Base-by-base conservation (phyloP, 2,329 filamentous ascomycete species). In the Fusarium musae region DNA sequence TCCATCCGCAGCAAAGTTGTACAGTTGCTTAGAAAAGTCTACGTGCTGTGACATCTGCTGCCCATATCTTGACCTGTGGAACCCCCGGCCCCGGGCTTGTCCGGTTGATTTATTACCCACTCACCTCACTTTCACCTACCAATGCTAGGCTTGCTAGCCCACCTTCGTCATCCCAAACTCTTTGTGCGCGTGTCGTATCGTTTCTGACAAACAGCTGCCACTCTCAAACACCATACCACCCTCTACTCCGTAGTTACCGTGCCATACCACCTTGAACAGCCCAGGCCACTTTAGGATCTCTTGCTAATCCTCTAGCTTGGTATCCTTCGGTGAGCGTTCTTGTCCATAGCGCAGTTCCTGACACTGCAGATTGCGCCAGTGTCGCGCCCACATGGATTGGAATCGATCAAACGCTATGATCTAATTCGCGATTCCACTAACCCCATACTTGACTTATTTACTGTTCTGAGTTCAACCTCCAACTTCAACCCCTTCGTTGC, bases 261-360 rank as follows among this genome's bases (percentile, higher is more conserved):
- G 46, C 58, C 44, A 63, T 50, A 63, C 56, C 42, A 50, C 42
- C 30, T 56, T 64, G 42, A 49, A 54, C 46, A 49, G 61, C 57
- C 54, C 57, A 66, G 59, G 52, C 63, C 73, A 63, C 64, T 70
- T 75, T 69, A 63, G 66, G 73, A 57, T 44, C 60, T 58, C 37
- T 56, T 59, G 53, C 63, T 70, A 60, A 56, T 42, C 50, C 62
- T 64, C 64, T 78, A 77, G 77, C 56, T 57, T 72, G 56, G n/a
- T 65, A 42, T 63, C 63, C 71, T 75, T 80, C 79, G 79, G 79
- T 80, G 79, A 80, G 66, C 76, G 69, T 80, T 80, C 78, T 79
- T 54, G 78, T 80, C 71, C 32, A 72, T 77, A 77, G 78, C 74
- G 72, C 69, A 62, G 43, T 50, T 63, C 63, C 67, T 63, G 61